Evolutionary conservation across 169 alveolate genomes (phyloP).

Genomic region (Cryptosporidium xiaoi): DNA sequence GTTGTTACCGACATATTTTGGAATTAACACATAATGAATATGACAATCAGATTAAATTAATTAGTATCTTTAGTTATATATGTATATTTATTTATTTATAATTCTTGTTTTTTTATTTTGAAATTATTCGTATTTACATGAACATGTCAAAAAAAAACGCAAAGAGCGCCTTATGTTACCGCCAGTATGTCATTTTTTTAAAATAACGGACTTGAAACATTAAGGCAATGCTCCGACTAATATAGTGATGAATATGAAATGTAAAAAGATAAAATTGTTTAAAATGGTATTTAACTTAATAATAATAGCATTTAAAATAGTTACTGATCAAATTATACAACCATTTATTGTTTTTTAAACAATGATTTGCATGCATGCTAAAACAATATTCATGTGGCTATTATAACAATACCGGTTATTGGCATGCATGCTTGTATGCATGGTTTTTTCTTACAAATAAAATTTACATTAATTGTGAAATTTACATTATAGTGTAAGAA

Average conservation of each 20-base stretch:
- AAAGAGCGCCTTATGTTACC: constrained; percentile 12
- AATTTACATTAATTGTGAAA: too few species aligned
- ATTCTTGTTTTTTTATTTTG: neutral
- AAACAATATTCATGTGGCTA: neutral
- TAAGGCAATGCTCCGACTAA: too few species aligned
- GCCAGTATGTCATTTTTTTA: neutral
- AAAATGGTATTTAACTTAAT: neutral
- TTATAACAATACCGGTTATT: constrained; percentile 1
- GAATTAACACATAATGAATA: neutral
- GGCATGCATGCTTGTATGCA: constrained; percentile 2
- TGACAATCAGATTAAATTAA: neutral
- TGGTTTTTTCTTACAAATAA: too few species aligned
- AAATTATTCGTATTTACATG: neutral
- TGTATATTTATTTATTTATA: neutral
- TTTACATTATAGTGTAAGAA: too few species aligned
- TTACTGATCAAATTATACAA: neutral
- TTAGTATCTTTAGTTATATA: neutral
- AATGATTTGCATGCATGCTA: constrained; percentile 3
- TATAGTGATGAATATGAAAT: too few species aligned
- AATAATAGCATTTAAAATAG: neutral
- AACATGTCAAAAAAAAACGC: constrained; percentile 48
- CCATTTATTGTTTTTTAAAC: neutral
- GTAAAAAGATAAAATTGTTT: neutral
- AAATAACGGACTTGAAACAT: too few species aligned
- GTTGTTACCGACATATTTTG: constrained; percentile 64